Percentiles rank a stretch among this genome's conserved stretches.
Evolutionary conservation across 495 filamentous ascomycete species (phyloP).

Genomic region (Lophiotrema nucula): DNA sequence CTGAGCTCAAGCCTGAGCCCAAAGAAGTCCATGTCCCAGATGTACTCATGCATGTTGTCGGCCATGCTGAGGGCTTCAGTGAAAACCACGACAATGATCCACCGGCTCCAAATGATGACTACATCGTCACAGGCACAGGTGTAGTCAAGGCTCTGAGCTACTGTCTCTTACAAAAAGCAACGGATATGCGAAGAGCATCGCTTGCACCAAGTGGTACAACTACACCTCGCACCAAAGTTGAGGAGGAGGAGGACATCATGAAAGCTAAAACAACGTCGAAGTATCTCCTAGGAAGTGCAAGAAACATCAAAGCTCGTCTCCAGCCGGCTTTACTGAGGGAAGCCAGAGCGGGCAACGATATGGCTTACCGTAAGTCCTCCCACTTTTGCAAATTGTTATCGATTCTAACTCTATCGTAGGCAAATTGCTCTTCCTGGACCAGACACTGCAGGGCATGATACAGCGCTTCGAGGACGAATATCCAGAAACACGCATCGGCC

Average conservation of each 20-base stretch:
- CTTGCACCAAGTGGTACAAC: constrained; percentile 52
- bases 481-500: constrained; percentile 68
- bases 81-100: constrained; percentile 64
- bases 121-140: constrained; percentile 92
- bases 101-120: constrained; percentile 82
- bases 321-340: constrained; percentile 81
- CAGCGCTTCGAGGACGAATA: constrained; percentile 94
- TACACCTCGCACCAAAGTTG: constrained; percentile 53
- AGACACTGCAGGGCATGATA: constrained; percentile 86
- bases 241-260: constrained; percentile 49
- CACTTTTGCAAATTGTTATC: background rate
- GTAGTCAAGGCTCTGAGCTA: constrained; percentile 88
- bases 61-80: constrained; percentile 51
- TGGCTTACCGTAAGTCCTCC: constrained; percentile 69
- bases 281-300: constrained; percentile 76
- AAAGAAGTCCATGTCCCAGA: constrained; percentile 57
- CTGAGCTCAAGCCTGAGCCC: constrained; percentile 44
- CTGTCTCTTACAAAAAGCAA: constrained; percentile 74
- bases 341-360: constrained; percentile 63
- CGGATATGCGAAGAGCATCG: constrained; percentile 50
- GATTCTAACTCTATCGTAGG: constrained; percentile 46
- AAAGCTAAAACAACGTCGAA: constrained; percentile 92
- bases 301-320: constrained; percentile 80
- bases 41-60: constrained; percentile 66
- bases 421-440: constrained; percentile 83